Evolutionary conservation across 257 asterid species (phyloP), one percentile per base, ranked within the genome.

Genomic region (Apocynum venetum): DNA sequence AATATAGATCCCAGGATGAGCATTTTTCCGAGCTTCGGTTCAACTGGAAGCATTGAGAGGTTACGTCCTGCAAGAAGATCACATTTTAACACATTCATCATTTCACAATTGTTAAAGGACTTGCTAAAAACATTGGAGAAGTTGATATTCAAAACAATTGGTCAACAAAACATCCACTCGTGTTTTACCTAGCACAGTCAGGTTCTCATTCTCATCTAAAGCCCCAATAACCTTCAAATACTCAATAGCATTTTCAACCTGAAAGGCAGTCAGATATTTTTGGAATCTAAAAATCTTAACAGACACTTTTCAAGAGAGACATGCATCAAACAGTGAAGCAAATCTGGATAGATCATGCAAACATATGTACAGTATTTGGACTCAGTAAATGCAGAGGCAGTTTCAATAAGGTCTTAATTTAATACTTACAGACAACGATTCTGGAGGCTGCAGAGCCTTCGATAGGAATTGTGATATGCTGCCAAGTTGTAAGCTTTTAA

Each of bases 21-120:
- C 98, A 94, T 94, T 87, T 94, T 94, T 66, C 98, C 98, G 67
- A 94, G 94, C 86, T 94, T 94, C 3, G 98, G 98, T 80, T 94
- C 98, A 84, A 94, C 97, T 66, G 98, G 98, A 85, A 94, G 94
- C 91, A 89, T 82, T 47, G 97, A 91, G 82, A 94, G 84, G 82
- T 91, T 86, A 78, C 79, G 90, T 14, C 98, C 98, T 94, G 88
- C 79, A 87, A 82, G 76, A 71, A 55, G 76, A 82, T 13, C 61
- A 85, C 43, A 56, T 80, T 44, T 71, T 63, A 81, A 67, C 19
- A 78, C 57, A 77, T 75, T 67, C 69, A 56, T 12, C 61, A 48
- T 35, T 77, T 10, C 59, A 51, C 75, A 76, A 60, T 51, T 46
- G 31, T 40, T 78, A 14, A 53, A 68, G 11, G 25, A 71, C 15